phyloP scores from a whole-genome alignment of 2,329 filamentous ascomycete species.

The Pseudonectria foliicola region DNA sequence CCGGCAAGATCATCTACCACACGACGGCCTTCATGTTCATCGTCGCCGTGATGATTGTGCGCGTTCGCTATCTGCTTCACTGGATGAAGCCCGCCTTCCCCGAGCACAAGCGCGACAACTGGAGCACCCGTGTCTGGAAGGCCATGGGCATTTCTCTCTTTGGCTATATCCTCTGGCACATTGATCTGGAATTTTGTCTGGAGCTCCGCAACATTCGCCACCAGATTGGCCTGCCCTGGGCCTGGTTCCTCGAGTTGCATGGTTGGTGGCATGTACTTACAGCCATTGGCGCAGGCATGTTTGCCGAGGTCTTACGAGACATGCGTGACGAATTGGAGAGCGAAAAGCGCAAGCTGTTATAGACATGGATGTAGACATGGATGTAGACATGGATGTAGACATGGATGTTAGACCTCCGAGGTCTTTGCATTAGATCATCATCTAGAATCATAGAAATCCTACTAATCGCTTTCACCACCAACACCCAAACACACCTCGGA shows the following conservation, averaged over 20 bases:
- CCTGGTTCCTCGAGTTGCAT: conserved; percentile 50
- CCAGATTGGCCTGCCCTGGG: conserved; percentile 45
- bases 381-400: too few species aligned
- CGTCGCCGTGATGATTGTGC: conserved; percentile 25
- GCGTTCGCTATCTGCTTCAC: conserved; percentile 29
- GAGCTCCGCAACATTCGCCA: conserved; percentile 38
- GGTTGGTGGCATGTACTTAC: conserved; percentile 60
- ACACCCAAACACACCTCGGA: too few species aligned
- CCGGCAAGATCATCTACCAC: conserved; percentile 37
- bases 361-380: too few species aligned
- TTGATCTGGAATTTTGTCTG: conserved; percentile 47
- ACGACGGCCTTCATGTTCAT: conserved; percentile 29
- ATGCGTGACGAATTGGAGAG: conserved; percentile 14
- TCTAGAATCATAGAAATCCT: too few species aligned
- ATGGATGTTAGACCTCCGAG: too few species aligned
- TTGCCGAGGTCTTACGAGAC: conserved; percentile 28
- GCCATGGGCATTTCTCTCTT: conserved; percentile 30
- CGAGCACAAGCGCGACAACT: conserved; percentile 16
- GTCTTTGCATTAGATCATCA: too few species aligned
- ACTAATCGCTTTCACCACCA: too few species aligned
- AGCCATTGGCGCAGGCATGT: conserved; percentile 42
- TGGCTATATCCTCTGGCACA: conserved; percentile 49
- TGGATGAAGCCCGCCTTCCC: conserved; percentile 23
- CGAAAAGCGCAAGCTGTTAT: conserved; percentile 12
- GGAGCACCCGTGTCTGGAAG: conserved; percentile 21